Conservation (phyloP, 2,329 filamentous ascomycete species). For the Neonectria sp. region DNA sequence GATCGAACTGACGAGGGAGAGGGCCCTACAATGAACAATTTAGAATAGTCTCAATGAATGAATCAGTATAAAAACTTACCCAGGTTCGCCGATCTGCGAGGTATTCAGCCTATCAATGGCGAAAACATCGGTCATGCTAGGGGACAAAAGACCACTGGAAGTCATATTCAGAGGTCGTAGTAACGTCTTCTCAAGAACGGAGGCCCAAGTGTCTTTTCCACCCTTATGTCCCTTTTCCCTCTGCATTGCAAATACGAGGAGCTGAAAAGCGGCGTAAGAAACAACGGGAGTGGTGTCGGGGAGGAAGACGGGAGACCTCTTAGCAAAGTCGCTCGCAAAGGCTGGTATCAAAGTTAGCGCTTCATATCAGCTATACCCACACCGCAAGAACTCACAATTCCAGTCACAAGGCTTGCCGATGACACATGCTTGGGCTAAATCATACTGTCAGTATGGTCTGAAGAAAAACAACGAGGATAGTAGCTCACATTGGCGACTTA, state of each 20-base stretch:
- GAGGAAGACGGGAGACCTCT: conserved; percentile 34
- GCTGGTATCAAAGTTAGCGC: not conserved
- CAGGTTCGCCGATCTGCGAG: conserved; percentile 32
- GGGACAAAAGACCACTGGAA: conserved; percentile 20
- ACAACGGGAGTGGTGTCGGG: conserved; percentile 39
- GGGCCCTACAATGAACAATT: conserved; percentile 20
- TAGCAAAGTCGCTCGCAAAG: conserved; percentile 26
- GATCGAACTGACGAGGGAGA: conserved; percentile 39
- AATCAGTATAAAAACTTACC: conserved; percentile 9
- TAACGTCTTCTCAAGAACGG: conserved; percentile 7
- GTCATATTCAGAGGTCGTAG: conserved; percentile 32
- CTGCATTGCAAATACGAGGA: conserved; percentile 39
- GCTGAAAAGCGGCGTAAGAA: conserved; percentile 42
- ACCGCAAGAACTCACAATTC: conserved; percentile 6
- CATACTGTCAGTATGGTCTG: not conserved
- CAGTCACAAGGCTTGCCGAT: conserved; percentile 29
- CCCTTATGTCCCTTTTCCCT: not conserved
- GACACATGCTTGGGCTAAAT: conserved; percentile 29
- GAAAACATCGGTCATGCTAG: conserved; percentile 16
- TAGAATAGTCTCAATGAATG: accelerated
- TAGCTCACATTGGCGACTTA: conserved; percentile 39
- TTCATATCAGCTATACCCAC: accelerated
- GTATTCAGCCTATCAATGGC: conserved; percentile 24
- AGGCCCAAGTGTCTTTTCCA: not conserved
- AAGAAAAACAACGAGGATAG: accelerated